A percentile compares a stretch with the other conserved stretches of the same genome.
These are phyloP conservation scores for Alternaria burnsii DNA, from an alignment of 2,329 filamentous ascomycete species.

Conservation along the genomic window DNA sequence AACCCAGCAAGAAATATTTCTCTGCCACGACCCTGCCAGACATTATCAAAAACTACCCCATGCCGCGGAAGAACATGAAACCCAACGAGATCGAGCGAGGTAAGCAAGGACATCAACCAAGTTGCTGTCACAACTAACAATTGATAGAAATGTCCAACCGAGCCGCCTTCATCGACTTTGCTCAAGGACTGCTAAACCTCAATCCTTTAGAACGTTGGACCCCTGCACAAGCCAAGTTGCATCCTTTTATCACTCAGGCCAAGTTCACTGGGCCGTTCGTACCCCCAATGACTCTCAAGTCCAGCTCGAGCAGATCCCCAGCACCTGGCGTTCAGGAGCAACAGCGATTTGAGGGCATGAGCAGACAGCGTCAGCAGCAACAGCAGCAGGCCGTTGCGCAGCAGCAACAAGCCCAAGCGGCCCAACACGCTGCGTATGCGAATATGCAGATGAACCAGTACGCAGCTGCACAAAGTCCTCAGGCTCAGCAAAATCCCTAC, in stretches of 20 bases:
- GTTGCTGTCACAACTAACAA: constrained; percentile 20
- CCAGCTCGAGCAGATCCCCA: constrained; percentile 84
- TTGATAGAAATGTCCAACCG: constrained; percentile 94
- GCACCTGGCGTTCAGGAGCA: constrained; percentile 95
- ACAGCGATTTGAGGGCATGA: constrained; percentile 90
- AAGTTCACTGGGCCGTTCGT: constrained; percentile 97
- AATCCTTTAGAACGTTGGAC: constrained; percentile 98
- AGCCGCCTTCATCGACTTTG: constrained; percentile 97
- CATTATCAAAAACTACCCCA: constrained; percentile 96
- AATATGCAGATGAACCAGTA: constrained; percentile 67
- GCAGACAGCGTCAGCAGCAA: constrained; percentile 83
- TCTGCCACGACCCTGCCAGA: constrained; percentile 92
- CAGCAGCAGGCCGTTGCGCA: constrained; percentile 62
- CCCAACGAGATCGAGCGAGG: constrained; percentile 94
- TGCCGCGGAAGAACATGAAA: constrained; percentile 99
- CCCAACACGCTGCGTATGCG: constrained; percentile 73
- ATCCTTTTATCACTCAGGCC: constrained; percentile 98
- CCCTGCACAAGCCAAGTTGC: constrained; percentile 94
- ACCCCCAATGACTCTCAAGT: constrained; percentile 95
- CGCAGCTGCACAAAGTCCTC: constrained; percentile 53
- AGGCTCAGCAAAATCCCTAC: constrained; percentile 72
- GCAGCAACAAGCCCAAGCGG: constrained; percentile 61
- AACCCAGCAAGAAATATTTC: constrained; percentile 99
- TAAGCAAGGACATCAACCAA: constrained; percentile 55
- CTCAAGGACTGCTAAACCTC: constrained; percentile 89